Base-by-base conservation (phyloP, 2,329 filamentous ascomycete species). In the Clonostachys rhizophaga region DNA sequence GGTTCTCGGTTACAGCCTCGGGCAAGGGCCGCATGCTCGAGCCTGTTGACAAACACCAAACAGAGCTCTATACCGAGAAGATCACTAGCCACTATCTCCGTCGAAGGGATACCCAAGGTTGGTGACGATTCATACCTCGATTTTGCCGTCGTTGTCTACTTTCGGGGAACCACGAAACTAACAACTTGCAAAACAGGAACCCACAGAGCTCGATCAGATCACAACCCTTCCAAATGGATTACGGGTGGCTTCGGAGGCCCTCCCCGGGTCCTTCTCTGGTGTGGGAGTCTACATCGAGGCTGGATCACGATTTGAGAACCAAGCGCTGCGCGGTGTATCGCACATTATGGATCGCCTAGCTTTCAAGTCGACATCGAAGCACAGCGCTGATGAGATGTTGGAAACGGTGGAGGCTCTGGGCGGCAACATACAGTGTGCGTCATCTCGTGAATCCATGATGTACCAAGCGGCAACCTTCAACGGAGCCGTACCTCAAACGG, bases 381-480 rank as follows among this genome's bases (percentile, higher is more conserved):
- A 84, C 50, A 81, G 81, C 0, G 83, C 84, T 47, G 91, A 96
- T 67, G 76, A 91, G 56, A 94, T 97, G 84, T 74, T 96, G 17
- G 90, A 96, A 66, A 77, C 84, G 34, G 79, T 96, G 34, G 94
- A 97, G 68, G 86, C 84, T 0, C 75, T 99, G 4, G 94, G 94
- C 35, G 94, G 94, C 34, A 96, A 96, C 65, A 92, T 99, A 50
- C 91, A 97, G 70, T 99, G 94, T 70, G 91, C 92, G 11, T 96
- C 91, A 2, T 95, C 91, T 3, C 80, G 94, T 54, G 94, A 99
- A 69, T 90, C 90, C 48, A 81, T 99, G 70, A 99, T 99, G 94
- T 99, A 99, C 74, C 94, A 99, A 68, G 89, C 91, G 2, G 94
- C 94, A 24, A 96, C 91, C 33, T 99, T 99, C 80, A 99, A 99